phyloP scores from a whole-genome alignment of 352 stramenopile genomes.

The Phytophthora chlamydospora region DNA sequence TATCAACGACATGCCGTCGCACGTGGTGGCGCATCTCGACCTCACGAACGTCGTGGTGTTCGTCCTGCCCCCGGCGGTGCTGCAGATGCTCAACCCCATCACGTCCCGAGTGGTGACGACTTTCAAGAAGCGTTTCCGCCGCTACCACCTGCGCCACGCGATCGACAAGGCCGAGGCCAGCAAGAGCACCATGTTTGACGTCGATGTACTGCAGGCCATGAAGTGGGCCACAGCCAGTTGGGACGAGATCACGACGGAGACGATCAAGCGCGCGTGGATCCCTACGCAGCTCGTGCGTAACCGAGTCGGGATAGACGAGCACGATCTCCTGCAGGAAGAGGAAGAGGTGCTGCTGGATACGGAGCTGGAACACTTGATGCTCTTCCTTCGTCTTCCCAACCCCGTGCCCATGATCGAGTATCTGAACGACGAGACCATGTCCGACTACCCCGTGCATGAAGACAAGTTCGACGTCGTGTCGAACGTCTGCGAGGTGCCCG shows the following conservation, averaged over 20 bases:
- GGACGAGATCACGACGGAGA: conserved; percentile 75
- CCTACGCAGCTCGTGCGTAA: conserved; percentile 62
- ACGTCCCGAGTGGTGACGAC: conserved; percentile 60
- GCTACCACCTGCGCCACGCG: conserved; percentile 69
- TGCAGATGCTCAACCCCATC: conserved; percentile 73
- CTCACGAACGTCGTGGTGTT: conserved; percentile 79
- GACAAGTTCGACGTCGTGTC: conserved; percentile 87
- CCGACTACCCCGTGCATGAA: conserved; percentile 77
- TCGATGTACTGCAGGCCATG: conserved; percentile 81
- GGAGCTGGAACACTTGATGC: conserved; percentile 69
- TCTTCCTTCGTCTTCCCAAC: conserved; percentile 66
- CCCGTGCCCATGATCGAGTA: conserved; percentile 70
- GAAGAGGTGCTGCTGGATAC: conserved; percentile 65
- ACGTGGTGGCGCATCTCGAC: conserved; percentile 78
- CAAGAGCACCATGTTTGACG: conserved; percentile 57
- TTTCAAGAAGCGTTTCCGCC: conserved; percentile 81
- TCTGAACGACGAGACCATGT: conserved; percentile 73
- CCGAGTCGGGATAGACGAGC: conserved; percentile 50
- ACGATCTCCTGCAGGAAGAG: conserved; percentile 62
- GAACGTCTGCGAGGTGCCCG: conserved; percentile 62
- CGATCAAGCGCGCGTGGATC: conserved; percentile 71
- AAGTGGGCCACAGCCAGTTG: conserved; percentile 75
- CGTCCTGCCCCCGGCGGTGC: conserved; percentile 51
- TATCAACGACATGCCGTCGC: conserved; percentile 78
- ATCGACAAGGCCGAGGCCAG: conserved; percentile 61